These are phyloP conservation scores for Chytridiales sp. DNA, from an alignment of 371 early-diverging fungal species.

Conservation along the genomic window DNA sequence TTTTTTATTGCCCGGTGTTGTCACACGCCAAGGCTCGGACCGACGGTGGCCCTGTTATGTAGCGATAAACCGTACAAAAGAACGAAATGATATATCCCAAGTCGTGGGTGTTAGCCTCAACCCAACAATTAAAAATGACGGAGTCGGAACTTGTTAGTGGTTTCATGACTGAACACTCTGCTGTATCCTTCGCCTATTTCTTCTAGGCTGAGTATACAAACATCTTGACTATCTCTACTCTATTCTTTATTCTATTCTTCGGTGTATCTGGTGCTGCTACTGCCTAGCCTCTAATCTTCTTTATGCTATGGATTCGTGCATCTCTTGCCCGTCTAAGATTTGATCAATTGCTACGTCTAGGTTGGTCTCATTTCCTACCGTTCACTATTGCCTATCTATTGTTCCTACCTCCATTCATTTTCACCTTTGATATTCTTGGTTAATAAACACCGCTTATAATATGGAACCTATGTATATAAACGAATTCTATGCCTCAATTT, in stretches of 20 bases:
- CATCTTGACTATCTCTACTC: slow-evolving; percentile 47
- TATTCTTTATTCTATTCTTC: slow-evolving; percentile 49
- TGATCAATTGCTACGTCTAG: slow-evolving; percentile 31
- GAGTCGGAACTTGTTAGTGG: slow-evolving; percentile 50
- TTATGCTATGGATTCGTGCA: slow-evolving; percentile 38
- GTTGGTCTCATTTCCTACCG: slow-evolving; percentile 37
- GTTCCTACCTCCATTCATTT: slow-evolving; percentile 32
- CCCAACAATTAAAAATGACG: not conserved
- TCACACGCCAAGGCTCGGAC: too few relatives aligned
- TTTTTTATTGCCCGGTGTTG: too few relatives aligned
- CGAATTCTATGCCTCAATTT: slow-evolving; percentile 15
- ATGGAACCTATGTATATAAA: slow-evolving; percentile 8
- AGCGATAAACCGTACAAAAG: too few relatives aligned
- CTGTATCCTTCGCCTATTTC: slow-evolving; percentile 48
- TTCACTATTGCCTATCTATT: slow-evolving; percentile 38
- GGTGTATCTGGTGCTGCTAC: slow-evolving; percentile 32
- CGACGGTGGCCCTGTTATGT: too few relatives aligned
- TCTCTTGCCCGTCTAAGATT: slow-evolving; percentile 31
- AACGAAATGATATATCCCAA: too few relatives aligned
- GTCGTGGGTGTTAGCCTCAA: too few relatives aligned
- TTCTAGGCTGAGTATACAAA: slow-evolving; percentile 49
- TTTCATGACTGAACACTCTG: slow-evolving; percentile 50
- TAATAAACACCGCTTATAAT: slow-evolving; percentile 1
- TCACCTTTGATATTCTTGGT: slow-evolving; percentile 29
- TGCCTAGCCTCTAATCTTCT: slow-evolving; percentile 23